phyloP scores from a whole-genome alignment of 192 early-diverging fungal species.

The Backusella tarrabulga region DNA sequence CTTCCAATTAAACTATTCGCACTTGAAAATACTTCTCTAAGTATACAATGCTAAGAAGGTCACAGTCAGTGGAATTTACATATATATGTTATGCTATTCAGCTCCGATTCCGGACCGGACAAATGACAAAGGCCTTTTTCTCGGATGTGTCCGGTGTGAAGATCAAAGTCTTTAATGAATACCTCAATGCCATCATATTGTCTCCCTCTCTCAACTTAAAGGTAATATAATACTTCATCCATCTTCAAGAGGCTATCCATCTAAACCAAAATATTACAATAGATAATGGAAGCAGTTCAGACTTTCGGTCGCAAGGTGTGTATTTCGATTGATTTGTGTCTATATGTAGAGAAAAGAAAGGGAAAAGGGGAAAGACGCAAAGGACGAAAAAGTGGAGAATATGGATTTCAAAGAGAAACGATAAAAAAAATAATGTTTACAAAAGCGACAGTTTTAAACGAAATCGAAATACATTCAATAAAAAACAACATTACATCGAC shows the following conservation, averaged over 20 bases:
- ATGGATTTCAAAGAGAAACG: not conserved
- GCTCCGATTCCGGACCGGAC: not conserved
- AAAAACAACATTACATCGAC: not conserved
- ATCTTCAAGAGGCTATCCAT: not conserved
- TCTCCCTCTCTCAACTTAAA: conserved; percentile 8
- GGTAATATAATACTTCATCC: conserved; percentile 2
- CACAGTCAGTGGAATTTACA: no score
- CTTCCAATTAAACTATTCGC: no score
- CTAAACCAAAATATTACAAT: not conserved
- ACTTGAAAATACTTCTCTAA: not conserved
- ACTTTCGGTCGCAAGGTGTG: conserved; percentile 76
- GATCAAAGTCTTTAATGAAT: conserved; percentile 3
- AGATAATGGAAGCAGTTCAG: conserved; percentile 68
- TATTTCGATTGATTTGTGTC: conserved; percentile 1
- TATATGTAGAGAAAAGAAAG: not conserved
- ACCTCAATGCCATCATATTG: not conserved
- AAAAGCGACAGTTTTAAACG: no score
- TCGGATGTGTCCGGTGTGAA: not conserved
- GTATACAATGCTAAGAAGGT: no score
- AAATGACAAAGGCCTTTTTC: not conserved
- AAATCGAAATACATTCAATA: not conserved
- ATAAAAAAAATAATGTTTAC: not conserved
- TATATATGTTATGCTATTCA: not conserved
- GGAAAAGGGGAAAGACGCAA: not conserved
- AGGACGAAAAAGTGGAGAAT: not conserved